phyloP scores from a whole-genome alignment of 306 rosid species.

The Glycyrrhiza uralensis region DNA sequence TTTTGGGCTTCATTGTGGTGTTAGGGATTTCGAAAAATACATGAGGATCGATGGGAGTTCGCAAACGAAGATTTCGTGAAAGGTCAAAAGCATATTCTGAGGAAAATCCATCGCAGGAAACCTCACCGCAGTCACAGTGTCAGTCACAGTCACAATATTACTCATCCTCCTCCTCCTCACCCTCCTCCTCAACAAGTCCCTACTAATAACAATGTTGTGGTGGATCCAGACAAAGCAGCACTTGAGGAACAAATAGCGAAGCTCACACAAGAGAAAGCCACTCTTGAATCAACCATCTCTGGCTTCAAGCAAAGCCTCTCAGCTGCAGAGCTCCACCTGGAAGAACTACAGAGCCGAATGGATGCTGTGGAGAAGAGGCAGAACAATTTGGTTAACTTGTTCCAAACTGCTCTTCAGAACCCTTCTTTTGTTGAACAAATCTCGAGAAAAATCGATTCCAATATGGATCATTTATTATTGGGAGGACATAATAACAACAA shows the following conservation, averaged over 20 bases:
- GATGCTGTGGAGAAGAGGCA: constrained; percentile 67
- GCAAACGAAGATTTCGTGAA: constrained; percentile 77
- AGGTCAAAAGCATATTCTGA: constrained; percentile 87
- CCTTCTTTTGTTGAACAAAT: constrained; percentile 65
- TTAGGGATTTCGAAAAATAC: constrained; percentile 82
- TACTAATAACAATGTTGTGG: no score
- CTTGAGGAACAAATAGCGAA: constrained; percentile 83
- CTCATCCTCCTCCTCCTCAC: no score
- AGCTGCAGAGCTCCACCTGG: constrained; percentile 55
- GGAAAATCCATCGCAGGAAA: constrained; percentile 82
- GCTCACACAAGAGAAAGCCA: constrained; percentile 57
- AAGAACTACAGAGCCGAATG: constrained; percentile 48
- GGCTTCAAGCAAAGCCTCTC: constrained; percentile 51
- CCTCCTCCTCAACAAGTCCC: no score
- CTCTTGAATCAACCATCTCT: constrained; percentile 59
- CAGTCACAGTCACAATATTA: no score
- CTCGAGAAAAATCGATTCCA: constrained; percentile 61
- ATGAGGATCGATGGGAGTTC: constrained; percentile 91
- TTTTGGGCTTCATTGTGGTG: no score
- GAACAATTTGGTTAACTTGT: constrained; percentile 42
- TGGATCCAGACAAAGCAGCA: constrained; percentile 77
- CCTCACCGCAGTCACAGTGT: constrained; percentile 95
- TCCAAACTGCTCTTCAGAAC: constrained; percentile 66
- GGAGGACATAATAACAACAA: constrained; percentile 70
- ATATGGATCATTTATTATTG: constrained; percentile 60